Evolutionary conservation across 495 filamentous ascomycete species (phyloP).

Genomic region (Talaromyces wortmannii): DNA sequence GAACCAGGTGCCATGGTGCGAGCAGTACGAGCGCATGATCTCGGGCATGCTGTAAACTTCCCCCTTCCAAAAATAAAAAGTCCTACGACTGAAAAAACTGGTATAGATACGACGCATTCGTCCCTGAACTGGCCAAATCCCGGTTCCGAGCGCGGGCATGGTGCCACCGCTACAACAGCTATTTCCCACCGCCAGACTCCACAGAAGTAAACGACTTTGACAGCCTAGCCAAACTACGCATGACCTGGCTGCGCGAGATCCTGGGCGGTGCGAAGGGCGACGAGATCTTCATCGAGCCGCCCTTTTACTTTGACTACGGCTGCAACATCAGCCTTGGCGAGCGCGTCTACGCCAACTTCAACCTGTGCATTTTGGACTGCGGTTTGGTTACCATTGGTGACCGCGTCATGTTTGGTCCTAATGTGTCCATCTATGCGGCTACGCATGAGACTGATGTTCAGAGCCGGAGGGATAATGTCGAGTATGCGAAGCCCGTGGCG

Average conservation of each 20-base stretch:
- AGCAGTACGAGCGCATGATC: constrained; percentile 50
- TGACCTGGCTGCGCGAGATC: constrained; percentile 14
- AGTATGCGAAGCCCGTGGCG: constrained; percentile 23
- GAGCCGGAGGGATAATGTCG: constrained; percentile 23
- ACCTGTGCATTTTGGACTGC: constrained; percentile 36
- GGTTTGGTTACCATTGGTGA: constrained; percentile 35
- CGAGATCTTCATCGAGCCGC: constrained; percentile 55
- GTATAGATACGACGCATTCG: constrained; percentile 18
- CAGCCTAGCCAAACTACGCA: constrained; percentile 5
- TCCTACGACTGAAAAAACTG: neutral
- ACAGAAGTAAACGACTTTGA: constrained; percentile 6
- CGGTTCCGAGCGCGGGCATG: constrained; percentile 22
- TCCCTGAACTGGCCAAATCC: constrained; percentile 16
- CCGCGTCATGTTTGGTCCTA: constrained; percentile 33
- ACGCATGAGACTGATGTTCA: constrained; percentile 38
- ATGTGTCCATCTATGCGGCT: constrained; percentile 35
- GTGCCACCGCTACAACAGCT: constrained; percentile 25
- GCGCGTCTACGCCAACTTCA: constrained; percentile 38
- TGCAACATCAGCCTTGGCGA: constrained; percentile 34
- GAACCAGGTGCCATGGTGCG: constrained; percentile 32
- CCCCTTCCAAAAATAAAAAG: neutral
- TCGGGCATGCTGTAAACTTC: constrained; percentile 42
- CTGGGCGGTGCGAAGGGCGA: constrained; percentile 19
- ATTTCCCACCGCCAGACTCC: constrained; percentile 14
- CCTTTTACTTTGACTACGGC: constrained; percentile 35